Percentiles rank a stretch among this genome's conserved stretches.
Conservation (phyloP, 176 grass and related monocot genomes). For the Carex kokanica region DNA sequence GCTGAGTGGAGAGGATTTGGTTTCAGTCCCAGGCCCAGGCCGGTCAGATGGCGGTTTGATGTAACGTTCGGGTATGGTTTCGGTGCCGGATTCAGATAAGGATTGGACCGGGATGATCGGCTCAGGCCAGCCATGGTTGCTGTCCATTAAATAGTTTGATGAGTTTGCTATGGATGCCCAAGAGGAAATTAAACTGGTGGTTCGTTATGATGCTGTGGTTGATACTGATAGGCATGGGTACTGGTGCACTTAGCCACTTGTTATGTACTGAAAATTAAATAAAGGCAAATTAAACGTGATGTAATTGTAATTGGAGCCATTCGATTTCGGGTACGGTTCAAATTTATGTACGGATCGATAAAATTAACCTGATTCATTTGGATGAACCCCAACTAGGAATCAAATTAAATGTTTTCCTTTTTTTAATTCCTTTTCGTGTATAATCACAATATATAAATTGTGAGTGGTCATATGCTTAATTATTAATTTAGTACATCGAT, state of each 20-base stretch:
- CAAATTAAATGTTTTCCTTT: too few species aligned
- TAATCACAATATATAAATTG: too few species aligned
- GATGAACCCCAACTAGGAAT: not conserved
- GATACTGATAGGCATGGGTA: not conserved
- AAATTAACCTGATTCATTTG: not conserved
- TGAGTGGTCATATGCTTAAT: too few species aligned
- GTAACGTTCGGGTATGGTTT: conserved; percentile 50
- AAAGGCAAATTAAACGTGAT: not conserved
- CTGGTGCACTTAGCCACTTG: too few species aligned
- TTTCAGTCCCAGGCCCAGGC: conserved; percentile 14
- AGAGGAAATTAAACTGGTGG: not conserved
- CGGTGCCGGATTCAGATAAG: conserved; percentile 44
- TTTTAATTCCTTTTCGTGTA: too few species aligned
- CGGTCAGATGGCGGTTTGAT: conserved; percentile 56
- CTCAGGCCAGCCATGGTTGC: conserved; percentile 63
- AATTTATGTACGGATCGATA: conserved; percentile 3
- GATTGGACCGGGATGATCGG: conserved; percentile 71
- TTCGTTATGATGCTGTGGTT: not conserved
- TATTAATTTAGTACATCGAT: too few species aligned
- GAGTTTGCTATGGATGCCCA: not conserved
- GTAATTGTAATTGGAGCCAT: conserved; percentile 12
- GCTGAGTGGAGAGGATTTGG: not conserved
- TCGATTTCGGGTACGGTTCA: not conserved
- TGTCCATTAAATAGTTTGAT: conserved; percentile 18
- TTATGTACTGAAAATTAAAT: conserved; percentile 6